phyloP scores from a whole-genome alignment of 177 flowering plant genomes.

The Vitis hybrid region DNA sequence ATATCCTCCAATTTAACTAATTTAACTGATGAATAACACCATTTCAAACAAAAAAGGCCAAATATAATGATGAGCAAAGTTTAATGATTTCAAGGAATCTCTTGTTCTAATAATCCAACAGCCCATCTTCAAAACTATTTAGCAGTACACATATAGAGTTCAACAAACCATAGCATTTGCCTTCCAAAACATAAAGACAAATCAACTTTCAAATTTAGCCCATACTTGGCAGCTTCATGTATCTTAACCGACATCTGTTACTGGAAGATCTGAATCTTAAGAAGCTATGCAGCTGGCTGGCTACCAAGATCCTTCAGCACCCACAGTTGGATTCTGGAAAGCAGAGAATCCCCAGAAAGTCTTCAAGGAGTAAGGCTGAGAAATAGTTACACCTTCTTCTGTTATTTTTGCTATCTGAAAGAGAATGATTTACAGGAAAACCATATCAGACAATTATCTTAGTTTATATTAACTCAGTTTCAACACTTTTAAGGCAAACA shows the following conservation, averaged over 20 bases:
- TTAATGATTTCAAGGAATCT: background rate
- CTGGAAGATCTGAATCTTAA: background rate
- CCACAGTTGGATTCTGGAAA: conserved; percentile 54
- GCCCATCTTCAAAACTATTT: background rate
- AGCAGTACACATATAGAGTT: background rate
- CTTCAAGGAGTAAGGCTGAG: conserved; percentile 61
- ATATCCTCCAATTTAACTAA: too few relatives aligned
- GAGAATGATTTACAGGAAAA: background rate
- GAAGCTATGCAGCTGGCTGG: background rate
- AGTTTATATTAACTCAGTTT: background rate
- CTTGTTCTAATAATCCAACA: conserved; percentile 1
- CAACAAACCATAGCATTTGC: background rate
- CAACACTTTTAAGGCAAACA: background rate
- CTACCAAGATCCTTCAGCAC: conserved; percentile 88
- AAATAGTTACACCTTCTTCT: conserved; percentile 60
- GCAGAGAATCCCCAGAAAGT: conserved; percentile 75
- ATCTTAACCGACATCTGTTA: too few relatives aligned
- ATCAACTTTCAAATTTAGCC: background rate
- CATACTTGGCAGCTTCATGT: conserved; percentile 1
- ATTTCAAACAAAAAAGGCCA: background rate
- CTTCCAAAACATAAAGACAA: background rate
- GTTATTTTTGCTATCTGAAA: conserved; percentile 81
- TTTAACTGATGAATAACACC: too few relatives aligned
- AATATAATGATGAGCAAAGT: background rate
- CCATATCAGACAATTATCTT: background rate